These are phyloP conservation scores for Gossypium gossypioides DNA, from an alignment of 441 rosid species.

Conservation along the genomic window DNA sequence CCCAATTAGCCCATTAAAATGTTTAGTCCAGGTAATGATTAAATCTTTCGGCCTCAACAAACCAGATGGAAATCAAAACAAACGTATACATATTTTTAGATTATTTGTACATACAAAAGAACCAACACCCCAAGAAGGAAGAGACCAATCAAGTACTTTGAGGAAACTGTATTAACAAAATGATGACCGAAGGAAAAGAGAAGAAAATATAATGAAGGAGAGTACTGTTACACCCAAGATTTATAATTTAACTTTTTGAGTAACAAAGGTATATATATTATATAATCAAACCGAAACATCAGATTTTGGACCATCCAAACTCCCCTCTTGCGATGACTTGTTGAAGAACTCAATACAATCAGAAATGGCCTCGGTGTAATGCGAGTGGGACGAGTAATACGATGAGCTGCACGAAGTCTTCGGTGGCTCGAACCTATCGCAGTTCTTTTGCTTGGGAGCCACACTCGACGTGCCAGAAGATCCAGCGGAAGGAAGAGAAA, in stretches of 20 bases:
- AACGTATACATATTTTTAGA: too few relatives aligned
- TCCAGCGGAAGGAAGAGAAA: conserved; percentile 38
- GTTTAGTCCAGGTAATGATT: too few relatives aligned
- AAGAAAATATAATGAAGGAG: background rate
- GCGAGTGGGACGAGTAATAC: conserved; percentile 71
- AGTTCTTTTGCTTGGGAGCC: conserved; percentile 18
- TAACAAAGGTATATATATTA: background rate
- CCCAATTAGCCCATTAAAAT: too few relatives aligned
- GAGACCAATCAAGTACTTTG: background rate
- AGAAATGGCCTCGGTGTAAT: conserved; percentile 68
- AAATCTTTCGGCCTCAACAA: too few relatives aligned
- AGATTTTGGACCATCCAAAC: conserved; percentile 31
- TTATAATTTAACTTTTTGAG: background rate
- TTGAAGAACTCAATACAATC: conserved; percentile 92
- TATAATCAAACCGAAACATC: conserved; percentile 30
- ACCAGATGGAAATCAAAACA: too few relatives aligned
- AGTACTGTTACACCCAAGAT: background rate
- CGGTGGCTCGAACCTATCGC: conserved; percentile 61
- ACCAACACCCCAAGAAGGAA: background rate
- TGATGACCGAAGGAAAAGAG: background rate
- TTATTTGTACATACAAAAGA: too few relatives aligned
- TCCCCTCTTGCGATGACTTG: conserved; percentile 56
- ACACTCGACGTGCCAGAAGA: conserved; percentile 10
- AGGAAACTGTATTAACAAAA: background rate
- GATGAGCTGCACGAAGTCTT: conserved; percentile 83